Conservation (phyloP, 768 basidiomycete genomes). For the Pleurotus giganteus region DNA sequence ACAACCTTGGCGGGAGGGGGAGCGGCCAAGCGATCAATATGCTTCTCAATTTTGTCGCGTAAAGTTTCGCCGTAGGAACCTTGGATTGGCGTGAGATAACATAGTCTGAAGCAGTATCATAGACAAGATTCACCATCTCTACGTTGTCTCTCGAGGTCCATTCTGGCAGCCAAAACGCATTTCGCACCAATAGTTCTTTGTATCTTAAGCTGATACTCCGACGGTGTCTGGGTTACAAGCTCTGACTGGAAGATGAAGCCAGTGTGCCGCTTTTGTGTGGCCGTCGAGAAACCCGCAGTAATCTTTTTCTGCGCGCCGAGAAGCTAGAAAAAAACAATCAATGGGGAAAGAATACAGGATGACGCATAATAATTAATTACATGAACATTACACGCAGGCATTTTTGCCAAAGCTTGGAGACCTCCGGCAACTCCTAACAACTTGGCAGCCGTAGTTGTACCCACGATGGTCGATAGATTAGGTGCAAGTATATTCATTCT, state of each 20-base stretch:
- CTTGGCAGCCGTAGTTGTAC: constrained; percentile 98
- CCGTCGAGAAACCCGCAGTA: constrained; percentile 88
- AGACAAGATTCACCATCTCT: constrained; percentile 64
- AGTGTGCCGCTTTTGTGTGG: constrained; percentile 85
- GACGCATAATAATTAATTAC: constrained; percentile 35
- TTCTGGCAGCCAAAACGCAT: constrained; percentile 82
- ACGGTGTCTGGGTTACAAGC: constrained; percentile 78
- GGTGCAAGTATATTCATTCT: constrained; percentile 98
- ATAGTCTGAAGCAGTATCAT: background rate
- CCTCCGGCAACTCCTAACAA: constrained; percentile 96
- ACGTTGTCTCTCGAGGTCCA: constrained; percentile 86
- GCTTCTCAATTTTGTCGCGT: constrained; percentile 88
- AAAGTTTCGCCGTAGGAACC: constrained; percentile 80
- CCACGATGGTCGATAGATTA: constrained; percentile 97
- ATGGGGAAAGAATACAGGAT: background rate
- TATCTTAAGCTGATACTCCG: constrained; percentile 87
- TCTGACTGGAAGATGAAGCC: constrained; percentile 97
- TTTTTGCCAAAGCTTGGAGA: constrained; percentile 83
- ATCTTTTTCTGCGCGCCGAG: constrained; percentile 93
- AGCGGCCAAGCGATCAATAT: constrained; percentile 87
- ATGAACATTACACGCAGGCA: constrained; percentile 94
- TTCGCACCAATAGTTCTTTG: constrained; percentile 96
- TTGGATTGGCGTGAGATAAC: constrained; percentile 21
- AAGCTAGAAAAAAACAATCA: constrained; percentile 46
- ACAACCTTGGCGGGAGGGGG: constrained; percentile 92